Conservation (phyloP, 768 basidiomycete species). For the Boletus speciosus region DNA sequence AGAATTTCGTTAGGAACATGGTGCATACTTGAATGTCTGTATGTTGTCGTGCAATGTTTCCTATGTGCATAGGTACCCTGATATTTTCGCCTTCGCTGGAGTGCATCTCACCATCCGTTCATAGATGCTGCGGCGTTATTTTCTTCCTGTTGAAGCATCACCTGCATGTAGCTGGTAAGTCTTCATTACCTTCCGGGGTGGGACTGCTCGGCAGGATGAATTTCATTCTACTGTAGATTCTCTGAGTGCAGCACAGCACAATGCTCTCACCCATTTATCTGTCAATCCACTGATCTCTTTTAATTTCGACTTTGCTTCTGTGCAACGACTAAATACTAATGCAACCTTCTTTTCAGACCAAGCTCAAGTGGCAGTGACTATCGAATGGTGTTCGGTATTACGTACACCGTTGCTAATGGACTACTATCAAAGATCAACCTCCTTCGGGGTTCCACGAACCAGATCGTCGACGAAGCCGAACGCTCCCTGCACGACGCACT, state of each 20-base stretch:
- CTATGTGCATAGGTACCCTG: conserved; percentile 92
- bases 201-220: conserved; percentile 46
- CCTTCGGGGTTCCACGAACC: neutral
- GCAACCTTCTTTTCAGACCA: neutral
- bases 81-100: conserved; percentile 32
- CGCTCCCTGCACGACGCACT: no score
- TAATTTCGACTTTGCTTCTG: conserved; percentile 1
- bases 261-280: conserved; percentile 63
- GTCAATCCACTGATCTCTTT: conserved; percentile 58
- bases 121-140: neutral
- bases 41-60: conserved; percentile 48
- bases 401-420: neutral
- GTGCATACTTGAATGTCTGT: conserved; percentile 41
- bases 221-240: conserved; percentile 72
- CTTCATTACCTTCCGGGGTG: neutral
- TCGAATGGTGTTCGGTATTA: neutral
- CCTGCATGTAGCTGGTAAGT: conserved; percentile 4
- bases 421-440: conserved; percentile 2
- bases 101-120: conserved; percentile 7
- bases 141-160: neutral
- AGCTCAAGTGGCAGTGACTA: no score
- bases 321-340: neutral
- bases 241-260: conserved; percentile 67
- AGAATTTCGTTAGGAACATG: no score
- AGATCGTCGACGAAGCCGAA: no score